Percentiles rank a stretch among this genome's conserved stretches.
These are phyloP conservation scores for Diophrys sp. DNA, from an alignment of 73 alveolate genomes.

Conservation along the genomic window DNA sequence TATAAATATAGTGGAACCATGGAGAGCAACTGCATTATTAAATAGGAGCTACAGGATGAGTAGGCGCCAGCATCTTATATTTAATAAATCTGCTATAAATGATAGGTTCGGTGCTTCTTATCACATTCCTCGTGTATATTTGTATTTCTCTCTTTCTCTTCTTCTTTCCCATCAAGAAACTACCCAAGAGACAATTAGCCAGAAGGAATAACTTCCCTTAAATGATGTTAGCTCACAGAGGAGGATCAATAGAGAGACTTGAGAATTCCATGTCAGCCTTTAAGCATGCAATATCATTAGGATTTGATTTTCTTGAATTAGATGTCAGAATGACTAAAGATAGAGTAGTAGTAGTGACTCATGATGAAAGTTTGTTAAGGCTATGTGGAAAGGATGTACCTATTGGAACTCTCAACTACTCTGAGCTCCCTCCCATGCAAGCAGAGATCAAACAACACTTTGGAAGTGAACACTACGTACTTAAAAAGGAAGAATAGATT, in stretches of 20 bases:
- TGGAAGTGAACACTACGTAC: slow-evolving; percentile 14
- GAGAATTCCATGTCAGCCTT: slow-evolving; percentile 57
- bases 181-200: not conserved
- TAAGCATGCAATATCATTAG: slow-evolving; percentile 29
- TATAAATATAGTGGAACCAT: too few relatives aligned
- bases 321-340: slow-evolving; percentile 61
- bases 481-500: slow-evolving; percentile 11
- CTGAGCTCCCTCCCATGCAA: slow-evolving; percentile 40
- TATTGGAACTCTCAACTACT: slow-evolving; percentile 25
- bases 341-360: slow-evolving; percentile 52
- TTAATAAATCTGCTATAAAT: too few relatives aligned
- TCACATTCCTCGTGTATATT: too few relatives aligned
- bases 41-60: too few relatives aligned
- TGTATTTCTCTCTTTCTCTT: not conserved
- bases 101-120: too few relatives aligned
- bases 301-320: slow-evolving; percentile 44
- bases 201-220: not conserved
- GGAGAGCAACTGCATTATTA: too few relatives aligned
- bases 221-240: slow-evolving; percentile 40
- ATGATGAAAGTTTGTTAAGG: slow-evolving; percentile 33
- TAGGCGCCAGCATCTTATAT: too few relatives aligned
- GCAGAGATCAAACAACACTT: slow-evolving; percentile 25
- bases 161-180: not conserved
- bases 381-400: slow-evolving; percentile 33
- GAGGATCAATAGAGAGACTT: slow-evolving; percentile 45